phyloP scores from a whole-genome alignment of 345 rosid genomes.

The Sonneratia caseolaris region DNA sequence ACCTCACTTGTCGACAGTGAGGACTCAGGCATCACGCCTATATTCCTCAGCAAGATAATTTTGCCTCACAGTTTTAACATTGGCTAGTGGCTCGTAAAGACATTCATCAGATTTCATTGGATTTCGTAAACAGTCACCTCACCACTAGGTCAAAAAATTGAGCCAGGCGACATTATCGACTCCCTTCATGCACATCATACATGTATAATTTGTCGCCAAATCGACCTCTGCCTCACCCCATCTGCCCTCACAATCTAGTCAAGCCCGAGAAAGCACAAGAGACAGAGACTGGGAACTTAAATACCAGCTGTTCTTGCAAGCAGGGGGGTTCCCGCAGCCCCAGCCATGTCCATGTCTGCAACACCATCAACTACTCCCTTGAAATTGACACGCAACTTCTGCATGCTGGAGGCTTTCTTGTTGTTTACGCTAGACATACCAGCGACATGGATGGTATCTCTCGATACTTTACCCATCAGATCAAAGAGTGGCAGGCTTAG shows the following conservation, averaged over 20 bases:
- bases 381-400: constrained; percentile 58
- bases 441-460: constrained; percentile 46
- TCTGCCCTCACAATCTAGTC: background rate
- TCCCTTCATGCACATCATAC: background rate
- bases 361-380: constrained; percentile 55
- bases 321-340: constrained; percentile 37
- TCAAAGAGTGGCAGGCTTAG: constrained; percentile 49
- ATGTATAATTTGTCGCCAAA: background rate
- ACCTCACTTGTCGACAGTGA: no score
- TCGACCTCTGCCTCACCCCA: background rate
- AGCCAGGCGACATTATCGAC: background rate
- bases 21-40: no score
- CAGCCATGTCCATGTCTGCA: constrained; percentile 72
- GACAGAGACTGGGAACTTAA: background rate
- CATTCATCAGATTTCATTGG: no score
- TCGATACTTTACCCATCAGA: constrained; percentile 56
- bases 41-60: no score
- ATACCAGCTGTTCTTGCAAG: background rate
- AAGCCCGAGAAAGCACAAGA: background rate
- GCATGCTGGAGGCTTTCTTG: constrained; percentile 44
- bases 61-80: no score
- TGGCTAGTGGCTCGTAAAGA: no score
- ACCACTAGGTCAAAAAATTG: no score
- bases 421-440: constrained; percentile 42
- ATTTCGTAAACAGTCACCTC: no score